Conservation (phyloP, 163 green algal genomes). For the Scenedesmus sp. region DNA sequence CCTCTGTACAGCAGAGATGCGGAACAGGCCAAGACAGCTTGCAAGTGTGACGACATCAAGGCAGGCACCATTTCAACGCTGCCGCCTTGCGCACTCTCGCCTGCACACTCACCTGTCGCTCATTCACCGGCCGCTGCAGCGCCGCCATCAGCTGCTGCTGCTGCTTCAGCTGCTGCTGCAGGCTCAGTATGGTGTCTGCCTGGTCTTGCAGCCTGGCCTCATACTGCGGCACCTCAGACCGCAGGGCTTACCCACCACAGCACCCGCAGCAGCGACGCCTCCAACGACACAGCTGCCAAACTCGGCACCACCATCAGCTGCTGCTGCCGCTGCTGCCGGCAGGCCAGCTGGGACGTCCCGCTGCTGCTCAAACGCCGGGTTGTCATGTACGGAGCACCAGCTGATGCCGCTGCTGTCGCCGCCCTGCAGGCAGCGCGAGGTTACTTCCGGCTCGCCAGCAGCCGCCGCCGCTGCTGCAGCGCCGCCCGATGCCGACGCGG, state of each 20-base stretch:
- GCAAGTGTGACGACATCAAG: too few species aligned
- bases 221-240: neutral
- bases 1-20: too few species aligned
- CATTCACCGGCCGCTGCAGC: neutral
- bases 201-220: conserved; percentile 35
- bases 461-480: neutral
- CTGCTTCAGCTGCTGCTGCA: conserved; percentile 52
- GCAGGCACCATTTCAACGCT: too few species aligned
- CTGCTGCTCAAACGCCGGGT: conserved; percentile 3
- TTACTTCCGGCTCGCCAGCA: conserved; percentile 7
- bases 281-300: too few species aligned
- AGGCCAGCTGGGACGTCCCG: neutral
- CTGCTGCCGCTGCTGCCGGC: neutral
- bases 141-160: conserved; percentile 49
- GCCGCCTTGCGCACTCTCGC: too few species aligned
- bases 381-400: conserved; percentile 24
- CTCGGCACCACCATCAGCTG: neutral
- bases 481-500: neutral
- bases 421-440: neutral
- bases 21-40: neutral
- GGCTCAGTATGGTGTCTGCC: conserved; percentile 37
- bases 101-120: conserved; percentile 19
- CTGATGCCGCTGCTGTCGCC: conserved; percentile 1
- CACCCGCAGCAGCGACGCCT: neutral
- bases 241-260: neutral